Percentiles rank a stretch among this genome's conserved stretches.
Conservation (phyloP, 257 asterid genomes). For the Capsicum baccatum region DNA sequence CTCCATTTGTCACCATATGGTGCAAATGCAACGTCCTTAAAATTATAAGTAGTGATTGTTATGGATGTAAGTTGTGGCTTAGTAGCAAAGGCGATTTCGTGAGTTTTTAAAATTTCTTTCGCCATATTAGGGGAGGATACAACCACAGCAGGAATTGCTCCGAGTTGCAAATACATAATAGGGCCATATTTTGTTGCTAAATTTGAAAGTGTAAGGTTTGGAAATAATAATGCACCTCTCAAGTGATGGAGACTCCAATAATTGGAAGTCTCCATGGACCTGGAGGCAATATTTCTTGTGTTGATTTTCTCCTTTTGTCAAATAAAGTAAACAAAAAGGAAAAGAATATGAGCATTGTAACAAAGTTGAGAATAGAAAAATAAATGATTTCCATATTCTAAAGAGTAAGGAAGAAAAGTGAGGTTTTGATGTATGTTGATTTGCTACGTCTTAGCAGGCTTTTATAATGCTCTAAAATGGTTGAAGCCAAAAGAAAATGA, state of each 20-base stretch:
- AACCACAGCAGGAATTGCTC: conserved; percentile 9
- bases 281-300: conserved; percentile 38
- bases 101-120: conserved; percentile 39
- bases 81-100: conserved; percentile 44
- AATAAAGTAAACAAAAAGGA: not conserved
- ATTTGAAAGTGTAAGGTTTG: conserved; percentile 22
- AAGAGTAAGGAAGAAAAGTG: not conserved
- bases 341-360: conserved; percentile 3
- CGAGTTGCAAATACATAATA: not conserved
- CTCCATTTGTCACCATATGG: conserved; percentile 38
- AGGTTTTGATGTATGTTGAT: not conserved
- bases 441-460: not conserved
- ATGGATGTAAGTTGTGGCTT: conserved; percentile 43
- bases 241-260: conserved; percentile 36
- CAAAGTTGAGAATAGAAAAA: not conserved
- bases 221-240: conserved; percentile 20
- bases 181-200: conserved; percentile 22
- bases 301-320: not conserved
- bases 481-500: too few relatives aligned
- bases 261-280: conserved; percentile 46
- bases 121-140: conserved; percentile 19
- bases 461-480: not conserved
- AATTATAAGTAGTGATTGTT: conserved; percentile 38
- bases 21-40: conserved; percentile 35
- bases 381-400: not conserved